These are phyloP conservation scores for Carallia brachiata DNA, from an alignment of 345 rosid species.

Conservation along the genomic window DNA sequence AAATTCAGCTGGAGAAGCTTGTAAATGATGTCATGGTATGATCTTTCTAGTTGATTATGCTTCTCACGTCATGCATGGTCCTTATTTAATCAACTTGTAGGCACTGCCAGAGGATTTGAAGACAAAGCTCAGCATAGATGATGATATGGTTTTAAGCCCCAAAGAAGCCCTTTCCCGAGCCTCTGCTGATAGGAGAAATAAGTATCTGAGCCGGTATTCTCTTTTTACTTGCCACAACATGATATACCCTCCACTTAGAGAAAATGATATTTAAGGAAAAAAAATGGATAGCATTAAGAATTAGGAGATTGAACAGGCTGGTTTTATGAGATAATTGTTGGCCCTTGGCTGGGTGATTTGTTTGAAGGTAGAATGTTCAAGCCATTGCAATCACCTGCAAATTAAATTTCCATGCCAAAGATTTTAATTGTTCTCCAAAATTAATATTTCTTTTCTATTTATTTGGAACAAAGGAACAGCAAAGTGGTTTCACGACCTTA, in stretches of 20 bases:
- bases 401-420: neutral
- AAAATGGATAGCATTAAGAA: neutral
- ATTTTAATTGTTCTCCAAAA: neutral
- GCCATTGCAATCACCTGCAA: neutral
- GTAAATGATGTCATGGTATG: conserved; percentile 95
- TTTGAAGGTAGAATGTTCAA: neutral
- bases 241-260: conserved; percentile 1
- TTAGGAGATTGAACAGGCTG: neutral
- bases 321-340: neutral
- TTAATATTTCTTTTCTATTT: neutral
- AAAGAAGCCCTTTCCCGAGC: conserved; percentile 98
- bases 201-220: conserved; percentile 87
- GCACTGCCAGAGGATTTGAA: conserved; percentile 93
- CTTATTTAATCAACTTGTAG: conserved; percentile 46
- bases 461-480: neutral
- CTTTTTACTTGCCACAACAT: conserved; percentile 1
- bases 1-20: conserved; percentile 96
- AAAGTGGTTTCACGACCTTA: neutral
- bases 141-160: conserved; percentile 84
- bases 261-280: neutral
- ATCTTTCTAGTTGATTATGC: conserved; percentile 11
- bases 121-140: conserved; percentile 89
- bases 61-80: conserved; percentile 18
- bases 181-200: conserved; percentile 85
- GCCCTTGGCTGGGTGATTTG: neutral